Evolutionary conservation across 164 flowering plant genomes (phyloP).

Genomic region (Aristolochia contorta): DNA sequence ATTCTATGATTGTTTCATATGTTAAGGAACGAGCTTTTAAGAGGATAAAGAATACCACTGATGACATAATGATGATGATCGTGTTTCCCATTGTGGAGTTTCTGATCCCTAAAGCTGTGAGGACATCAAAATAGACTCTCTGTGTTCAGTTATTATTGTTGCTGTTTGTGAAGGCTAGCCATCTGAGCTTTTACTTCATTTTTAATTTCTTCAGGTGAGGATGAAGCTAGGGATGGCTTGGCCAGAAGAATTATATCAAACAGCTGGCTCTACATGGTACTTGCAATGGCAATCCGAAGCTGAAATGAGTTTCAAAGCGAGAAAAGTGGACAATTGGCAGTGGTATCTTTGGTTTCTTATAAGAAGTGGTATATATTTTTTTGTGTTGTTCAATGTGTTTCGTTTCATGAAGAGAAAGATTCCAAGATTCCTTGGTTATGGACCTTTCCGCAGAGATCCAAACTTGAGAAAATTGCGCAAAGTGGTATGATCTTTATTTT

Average conservation of each 20-base stretch:
- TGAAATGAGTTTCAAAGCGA: slow-evolving; percentile 46
- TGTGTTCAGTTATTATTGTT: neutral
- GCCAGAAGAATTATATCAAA: slow-evolving; percentile 65
- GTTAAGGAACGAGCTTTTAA: slow-evolving; percentile 31
- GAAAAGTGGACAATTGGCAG: slow-evolving; percentile 35
- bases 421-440: slow-evolving; percentile 61
- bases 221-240: slow-evolving; percentile 79
- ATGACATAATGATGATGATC: slow-evolving; percentile 62
- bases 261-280: slow-evolving; percentile 73
- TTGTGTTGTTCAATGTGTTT: slow-evolving; percentile 42
- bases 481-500: slow-evolving; percentile 41
- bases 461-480: slow-evolving; percentile 45
- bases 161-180: neutral
- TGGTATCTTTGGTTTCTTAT: slow-evolving; percentile 61
- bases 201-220: slow-evolving; percentile 38
- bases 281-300: slow-evolving; percentile 80
- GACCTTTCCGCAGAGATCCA: slow-evolving; percentile 66
- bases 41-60: slow-evolving; percentile 40
- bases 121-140: neutral
- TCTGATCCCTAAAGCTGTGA: slow-evolving; percentile 64
- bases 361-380: slow-evolving; percentile 51
- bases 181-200: neutral
- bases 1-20: slow-evolving; percentile 27
- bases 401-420: slow-evolving; percentile 48
- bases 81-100: slow-evolving; percentile 59